phyloP scores from a whole-genome alignment of 352 stramenopile genomes.

The Phytophthora syringae region DNA sequence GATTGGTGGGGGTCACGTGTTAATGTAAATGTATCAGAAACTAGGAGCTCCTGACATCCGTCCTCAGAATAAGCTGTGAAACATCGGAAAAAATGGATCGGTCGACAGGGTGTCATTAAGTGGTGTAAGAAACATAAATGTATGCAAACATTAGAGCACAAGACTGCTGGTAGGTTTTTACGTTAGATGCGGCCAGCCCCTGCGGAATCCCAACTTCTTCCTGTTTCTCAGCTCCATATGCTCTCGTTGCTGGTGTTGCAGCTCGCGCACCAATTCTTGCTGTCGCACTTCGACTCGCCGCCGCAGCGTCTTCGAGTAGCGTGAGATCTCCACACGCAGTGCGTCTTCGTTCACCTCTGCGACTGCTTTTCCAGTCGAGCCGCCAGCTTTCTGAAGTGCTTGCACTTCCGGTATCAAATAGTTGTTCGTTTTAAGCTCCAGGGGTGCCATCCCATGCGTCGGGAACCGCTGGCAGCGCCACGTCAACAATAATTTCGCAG shows the following conservation, averaged over 20 bases:
- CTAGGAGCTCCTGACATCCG: conserved; percentile 21
- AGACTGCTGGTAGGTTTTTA: neutral
- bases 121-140: conserved; percentile 17
- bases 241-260: conserved; percentile 41
- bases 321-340: conserved; percentile 46
- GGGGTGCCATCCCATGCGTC: conserved; percentile 45
- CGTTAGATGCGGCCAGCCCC: conserved; percentile 16
- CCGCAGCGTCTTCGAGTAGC: conserved; percentile 47
- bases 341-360: conserved; percentile 45
- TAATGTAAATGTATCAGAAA: conserved; percentile 16
- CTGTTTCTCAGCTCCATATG: conserved; percentile 46
- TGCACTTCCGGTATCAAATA: conserved; percentile 52
- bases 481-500: conserved; percentile 36
- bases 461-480: conserved; percentile 58
- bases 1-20: conserved; percentile 27
- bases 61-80: neutral
- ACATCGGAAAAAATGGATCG: conserved; percentile 2
- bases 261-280: conserved; percentile 41
- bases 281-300: conserved; percentile 44
- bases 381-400: conserved; percentile 22
- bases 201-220: conserved; percentile 42
- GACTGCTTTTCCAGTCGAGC: conserved; percentile 7
- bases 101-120: conserved; percentile 16
- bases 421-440: conserved; percentile 45
- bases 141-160: conserved; percentile 14